Evolutionary conservation across 805 yeast genomes (phyloP).

Genomic region (Vanderwaltozyma yarrowii): DNA sequence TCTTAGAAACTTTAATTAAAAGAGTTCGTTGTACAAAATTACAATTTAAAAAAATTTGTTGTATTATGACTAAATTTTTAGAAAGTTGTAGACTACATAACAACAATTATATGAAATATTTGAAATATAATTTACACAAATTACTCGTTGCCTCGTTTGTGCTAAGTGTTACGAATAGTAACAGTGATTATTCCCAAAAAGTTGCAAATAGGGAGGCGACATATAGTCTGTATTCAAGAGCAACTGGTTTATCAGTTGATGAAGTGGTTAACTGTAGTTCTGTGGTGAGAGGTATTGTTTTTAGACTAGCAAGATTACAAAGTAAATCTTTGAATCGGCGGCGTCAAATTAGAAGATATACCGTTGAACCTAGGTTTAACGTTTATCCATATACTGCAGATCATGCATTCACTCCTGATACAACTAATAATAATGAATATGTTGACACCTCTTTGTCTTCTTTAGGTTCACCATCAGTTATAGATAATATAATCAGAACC

Average conservation of each 20-base stretch:
- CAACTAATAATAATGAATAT: background rate
- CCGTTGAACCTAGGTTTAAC: background rate
- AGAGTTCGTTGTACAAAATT: conserved; percentile 11
- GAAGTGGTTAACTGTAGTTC: conserved; percentile 19
- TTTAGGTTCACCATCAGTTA: conserved; percentile 1
- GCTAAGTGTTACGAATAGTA: conserved; percentile 13
- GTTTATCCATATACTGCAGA: background rate
- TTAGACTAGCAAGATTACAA: conserved; percentile 12
- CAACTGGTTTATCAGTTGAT: conserved; percentile 16
- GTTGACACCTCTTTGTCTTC: background rate
- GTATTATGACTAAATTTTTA: conserved; percentile 16
- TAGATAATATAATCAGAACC: background rate
- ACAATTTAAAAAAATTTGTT: conserved; percentile 21
- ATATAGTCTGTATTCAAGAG: conserved; percentile 9
- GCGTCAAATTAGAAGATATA: background rate
- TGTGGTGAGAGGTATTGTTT: conserved; percentile 17
- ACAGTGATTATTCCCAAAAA: conserved; percentile 3
- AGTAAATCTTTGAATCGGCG: conserved; percentile 1
- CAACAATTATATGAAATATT: conserved; percentile 13
- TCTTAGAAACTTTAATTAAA: conserved; percentile 11
- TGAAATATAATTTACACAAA: conserved; percentile 13
- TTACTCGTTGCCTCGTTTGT: conserved; percentile 16
- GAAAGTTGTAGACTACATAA: conserved; percentile 11
- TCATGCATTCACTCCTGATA: background rate
- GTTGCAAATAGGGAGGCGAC: conserved; percentile 9